Evolutionary conservation across 345 rosid genomes (phyloP).

Genomic region (Cochlearia excelsa): DNA sequence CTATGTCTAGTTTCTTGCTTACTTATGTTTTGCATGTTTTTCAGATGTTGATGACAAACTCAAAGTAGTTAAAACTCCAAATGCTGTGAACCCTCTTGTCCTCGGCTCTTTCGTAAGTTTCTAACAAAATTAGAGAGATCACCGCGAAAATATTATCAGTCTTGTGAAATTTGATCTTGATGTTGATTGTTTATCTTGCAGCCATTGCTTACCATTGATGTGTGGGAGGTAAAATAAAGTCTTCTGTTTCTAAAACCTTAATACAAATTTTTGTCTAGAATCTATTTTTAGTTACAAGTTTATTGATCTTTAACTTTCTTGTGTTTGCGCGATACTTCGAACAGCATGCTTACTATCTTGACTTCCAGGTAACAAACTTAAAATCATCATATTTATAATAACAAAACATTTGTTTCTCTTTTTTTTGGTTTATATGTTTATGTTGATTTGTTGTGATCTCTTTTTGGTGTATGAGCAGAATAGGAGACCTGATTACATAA

Average conservation of each 20-base stretch:
- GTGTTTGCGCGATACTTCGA: conserved; percentile 14
- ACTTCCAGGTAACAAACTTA: conserved; percentile 66
- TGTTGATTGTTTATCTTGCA: conserved; percentile 52
- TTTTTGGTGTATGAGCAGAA: conserved; percentile 44
- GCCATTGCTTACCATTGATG: conserved; percentile 92
- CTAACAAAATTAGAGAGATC: no score
- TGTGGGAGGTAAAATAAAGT: conserved; percentile 76
- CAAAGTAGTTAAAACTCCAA: conserved; percentile 75
- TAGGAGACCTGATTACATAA: conserved; percentile 66
- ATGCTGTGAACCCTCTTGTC: conserved; percentile 90
- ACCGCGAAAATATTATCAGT: no score
- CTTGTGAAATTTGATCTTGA: conserved; percentile 7
- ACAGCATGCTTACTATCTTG: conserved; percentile 96
- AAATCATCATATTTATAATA: background rate
- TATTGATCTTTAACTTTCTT: background rate
- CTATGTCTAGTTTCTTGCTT: no score
- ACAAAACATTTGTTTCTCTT: background rate
- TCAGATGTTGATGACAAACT: conserved; percentile 72
- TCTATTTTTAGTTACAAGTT: background rate
- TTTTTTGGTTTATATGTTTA: no score
- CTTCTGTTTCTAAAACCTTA: background rate
- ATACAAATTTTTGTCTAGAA: background rate
- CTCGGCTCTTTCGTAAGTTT: conserved; percentile 73
- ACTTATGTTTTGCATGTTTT: conserved; percentile 23
- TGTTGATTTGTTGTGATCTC: background rate